Percentiles rank a stretch among this genome's conserved stretches.
Evolutionary conservation across 345 rosid genomes (phyloP).

Genomic region (Pseudoturritis turrita): DNA sequence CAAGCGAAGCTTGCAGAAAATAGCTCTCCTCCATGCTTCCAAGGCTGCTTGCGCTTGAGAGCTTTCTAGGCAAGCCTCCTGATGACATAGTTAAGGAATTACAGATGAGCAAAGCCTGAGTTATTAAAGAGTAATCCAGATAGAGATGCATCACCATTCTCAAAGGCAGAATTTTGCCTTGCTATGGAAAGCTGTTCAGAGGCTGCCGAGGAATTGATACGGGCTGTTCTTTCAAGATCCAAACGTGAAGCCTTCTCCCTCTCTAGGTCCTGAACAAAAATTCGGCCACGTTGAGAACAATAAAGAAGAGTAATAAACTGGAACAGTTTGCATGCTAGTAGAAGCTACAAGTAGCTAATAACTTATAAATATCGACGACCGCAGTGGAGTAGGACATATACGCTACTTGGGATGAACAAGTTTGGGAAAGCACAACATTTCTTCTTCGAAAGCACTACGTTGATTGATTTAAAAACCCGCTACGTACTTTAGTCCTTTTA

Average conservation of each 20-base stretch:
- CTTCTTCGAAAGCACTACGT: not conserved
- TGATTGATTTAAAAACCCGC: not conserved
- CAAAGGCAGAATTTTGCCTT: constrained; percentile 56
- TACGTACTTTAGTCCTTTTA: not conserved
- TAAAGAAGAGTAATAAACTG: not conserved
- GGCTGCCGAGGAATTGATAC: constrained; percentile 39
- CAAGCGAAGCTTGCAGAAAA: constrained; percentile 92
- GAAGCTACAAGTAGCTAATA: constrained; percentile 1
- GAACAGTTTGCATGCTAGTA: constrained; percentile 6
- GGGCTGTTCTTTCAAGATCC: constrained; percentile 78
- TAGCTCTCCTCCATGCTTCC: constrained; percentile 98
- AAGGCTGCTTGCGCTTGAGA: constrained; percentile 81
- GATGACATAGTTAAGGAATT: constrained; percentile 17
- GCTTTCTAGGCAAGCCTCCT: constrained; percentile 73
- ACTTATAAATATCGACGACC: not conserved
- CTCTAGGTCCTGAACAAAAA: constrained; percentile 69
- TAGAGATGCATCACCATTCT: constrained; percentile 56
- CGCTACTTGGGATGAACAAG: constrained; percentile 3
- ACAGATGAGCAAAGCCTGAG: constrained; percentile 3
- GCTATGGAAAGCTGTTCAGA: constrained; percentile 56
- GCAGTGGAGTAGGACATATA: not conserved
- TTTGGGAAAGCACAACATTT: constrained; percentile 4
- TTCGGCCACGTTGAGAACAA: not conserved
- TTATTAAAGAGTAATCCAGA: not conserved
- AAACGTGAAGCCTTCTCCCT: constrained; percentile 80